Conservation (phyloP, 345 rosid genomes). For the Angophora floribunda region DNA sequence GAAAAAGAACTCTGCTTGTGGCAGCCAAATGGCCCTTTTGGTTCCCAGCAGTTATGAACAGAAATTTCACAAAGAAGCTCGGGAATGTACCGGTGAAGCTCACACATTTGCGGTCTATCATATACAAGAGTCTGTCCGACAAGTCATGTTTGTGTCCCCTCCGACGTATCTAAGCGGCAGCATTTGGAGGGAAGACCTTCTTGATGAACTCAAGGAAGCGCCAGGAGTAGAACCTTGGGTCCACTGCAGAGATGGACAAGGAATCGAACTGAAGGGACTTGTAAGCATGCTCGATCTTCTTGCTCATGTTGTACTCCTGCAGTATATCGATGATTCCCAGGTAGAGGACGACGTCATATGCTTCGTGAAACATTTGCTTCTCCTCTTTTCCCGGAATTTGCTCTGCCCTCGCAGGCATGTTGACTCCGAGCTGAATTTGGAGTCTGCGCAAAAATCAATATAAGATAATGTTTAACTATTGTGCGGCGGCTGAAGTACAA, state of each 20-base stretch:
- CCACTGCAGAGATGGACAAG: constrained; percentile 76
- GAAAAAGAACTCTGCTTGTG: not conserved
- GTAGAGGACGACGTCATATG: constrained; percentile 83
- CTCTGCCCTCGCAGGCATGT: constrained; percentile 97
- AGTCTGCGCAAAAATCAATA: constrained; percentile 25
- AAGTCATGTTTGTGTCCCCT: not conserved
- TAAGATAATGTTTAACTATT: not conserved
- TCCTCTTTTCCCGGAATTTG: constrained; percentile 70
- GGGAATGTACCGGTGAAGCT: not conserved
- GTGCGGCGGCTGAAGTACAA: not conserved
- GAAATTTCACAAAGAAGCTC: not conserved
- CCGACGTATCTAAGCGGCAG: not conserved
- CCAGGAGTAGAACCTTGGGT: constrained; percentile 74
- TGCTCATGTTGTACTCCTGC: constrained; percentile 83
- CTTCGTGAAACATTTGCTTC: constrained; percentile 50
- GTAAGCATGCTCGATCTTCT: constrained; percentile 92
- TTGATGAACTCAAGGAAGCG: constrained; percentile 84
- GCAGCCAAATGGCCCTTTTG: not conserved
- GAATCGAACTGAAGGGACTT: constrained; percentile 91
- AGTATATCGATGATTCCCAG: constrained; percentile 86
- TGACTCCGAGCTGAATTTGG: constrained; percentile 94
- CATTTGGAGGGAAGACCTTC: constrained; percentile 62
- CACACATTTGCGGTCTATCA: not conserved
- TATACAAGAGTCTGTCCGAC: not conserved
- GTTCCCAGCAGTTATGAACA: not conserved